Evolutionary conservation across 352 stramenopile species (phyloP).

Genomic region (Pythium grandisporangium): DNA sequence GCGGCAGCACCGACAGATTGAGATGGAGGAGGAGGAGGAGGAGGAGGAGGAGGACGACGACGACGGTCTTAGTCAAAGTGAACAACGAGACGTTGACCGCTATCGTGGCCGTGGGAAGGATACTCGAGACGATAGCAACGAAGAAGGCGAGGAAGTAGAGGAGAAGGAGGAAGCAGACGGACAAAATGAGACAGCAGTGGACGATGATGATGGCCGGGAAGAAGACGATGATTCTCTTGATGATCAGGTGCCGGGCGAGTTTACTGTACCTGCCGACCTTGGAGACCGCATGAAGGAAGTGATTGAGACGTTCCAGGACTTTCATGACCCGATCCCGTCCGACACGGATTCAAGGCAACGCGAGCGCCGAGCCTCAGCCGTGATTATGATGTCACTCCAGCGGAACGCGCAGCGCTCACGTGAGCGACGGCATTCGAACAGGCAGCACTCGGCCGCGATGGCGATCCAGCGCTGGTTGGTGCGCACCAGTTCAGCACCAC

Average conservation of each 20-base stretch:
- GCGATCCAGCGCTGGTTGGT: slow-evolving; percentile 37
- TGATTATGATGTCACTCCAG: slow-evolving; percentile 9
- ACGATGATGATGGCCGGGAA: slow-evolving; percentile 5
- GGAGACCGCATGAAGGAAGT: no score
- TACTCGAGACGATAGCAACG: no score
- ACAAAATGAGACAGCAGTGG: slow-evolving; percentile 7
- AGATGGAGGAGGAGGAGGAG: slow-evolving; percentile 7
- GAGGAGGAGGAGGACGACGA: slow-evolving; percentile 9
- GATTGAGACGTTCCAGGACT: no score
- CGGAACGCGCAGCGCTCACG: slow-evolving; percentile 4
- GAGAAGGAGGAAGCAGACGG: neutral
- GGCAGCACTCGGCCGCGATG: slow-evolving; percentile 4
- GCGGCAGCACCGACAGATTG: slow-evolving; percentile 8
- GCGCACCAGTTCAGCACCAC: slow-evolving; percentile 12
- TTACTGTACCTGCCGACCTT: no score
- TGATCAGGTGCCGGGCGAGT: neutral
- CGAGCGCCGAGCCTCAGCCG: slow-evolving; percentile 5
- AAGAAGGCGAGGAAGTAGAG: neutral
- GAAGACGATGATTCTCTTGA: neutral
- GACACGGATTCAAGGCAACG: no score
- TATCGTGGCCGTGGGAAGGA: no score
- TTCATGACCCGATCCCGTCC: no score
- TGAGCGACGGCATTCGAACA: slow-evolving; percentile 1
- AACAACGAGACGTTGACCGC: neutral
- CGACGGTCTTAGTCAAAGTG: neutral